Evolutionary conservation across 495 filamentous ascomycete genomes (phyloP), one percentile per base, ranked within the genome.

Genomic region (Podospora comata): DNA sequence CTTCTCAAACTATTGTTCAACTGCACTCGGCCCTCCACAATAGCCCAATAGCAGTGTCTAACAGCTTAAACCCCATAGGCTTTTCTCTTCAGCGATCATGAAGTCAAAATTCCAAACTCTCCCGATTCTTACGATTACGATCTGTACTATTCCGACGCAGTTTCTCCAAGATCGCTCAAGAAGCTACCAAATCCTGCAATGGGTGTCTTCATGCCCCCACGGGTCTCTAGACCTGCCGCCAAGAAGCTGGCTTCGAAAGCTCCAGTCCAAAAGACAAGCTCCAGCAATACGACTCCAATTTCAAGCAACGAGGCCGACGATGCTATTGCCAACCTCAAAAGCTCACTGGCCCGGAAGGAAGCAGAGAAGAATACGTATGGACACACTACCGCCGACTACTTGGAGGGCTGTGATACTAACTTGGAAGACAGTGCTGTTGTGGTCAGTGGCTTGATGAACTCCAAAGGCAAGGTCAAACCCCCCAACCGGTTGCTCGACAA

Each of bases 281-380:
- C 39, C 4, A 59, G 55, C 55, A 58, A 58, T 13, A 58, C n/a
- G 55, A 26, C n/a, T 13, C n/a, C 55, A 5, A 58, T 7, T 23
- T 20, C 55, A 65, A 60, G 34, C 65, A 23, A 53, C 30, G 62
- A 64, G 20, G 44, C 30, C 62, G 9, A 56, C 60, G 23, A 23
- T 16, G 81, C 78, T 20, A 68, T 79, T 2, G 72, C 72, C 13
- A 72, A 72, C n/a, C 73, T 84, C 39, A 73, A 83, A 70, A 79
- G 65, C 65, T 78, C 79, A 16, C 66, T 78, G 59, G 80, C 78
- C 39, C 72, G 72, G 26, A 72, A 71, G 28, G 75, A 77, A 64
- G 76, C 76, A 3, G 78, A 78, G 30, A 82, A 81, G 30, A 88
- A 85, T 55, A 80, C 88, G 70, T 87, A 87, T 73, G 86, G 79